Conservation (phyloP, 495 filamentous ascomycete genomes). For the Aspergillus leporis region DNA sequence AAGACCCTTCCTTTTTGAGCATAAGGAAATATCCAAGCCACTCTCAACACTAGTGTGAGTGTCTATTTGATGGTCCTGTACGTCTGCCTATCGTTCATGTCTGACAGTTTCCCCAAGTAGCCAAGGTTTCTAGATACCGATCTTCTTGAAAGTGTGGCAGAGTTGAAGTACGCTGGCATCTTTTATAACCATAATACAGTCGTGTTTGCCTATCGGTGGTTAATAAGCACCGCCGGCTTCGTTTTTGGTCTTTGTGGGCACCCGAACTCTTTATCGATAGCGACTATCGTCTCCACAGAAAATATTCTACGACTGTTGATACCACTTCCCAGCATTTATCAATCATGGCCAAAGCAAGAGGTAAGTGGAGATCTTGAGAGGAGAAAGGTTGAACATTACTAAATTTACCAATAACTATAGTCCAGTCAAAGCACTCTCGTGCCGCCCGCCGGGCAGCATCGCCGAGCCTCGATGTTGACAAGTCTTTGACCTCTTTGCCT, state of each 20-base stretch:
- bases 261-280: constrained; percentile 8
- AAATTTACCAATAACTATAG: constrained; percentile 28
- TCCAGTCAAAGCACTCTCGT: constrained; percentile 61
- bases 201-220: neutral
- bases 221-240: constrained; percentile 25
- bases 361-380: constrained; percentile 22
- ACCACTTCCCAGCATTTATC: constrained; percentile 3
- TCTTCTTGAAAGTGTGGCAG: too few species aligned
- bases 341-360: constrained; percentile 53
- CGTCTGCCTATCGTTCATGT: too few species aligned
- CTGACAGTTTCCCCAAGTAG: too few species aligned
- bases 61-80: too few species aligned
- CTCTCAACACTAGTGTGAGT: too few species aligned
- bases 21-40: too few species aligned
- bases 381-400: constrained; percentile 16
- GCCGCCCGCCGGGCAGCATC: constrained; percentile 72
- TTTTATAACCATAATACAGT: too few species aligned
- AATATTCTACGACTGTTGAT: constrained; percentile 19
- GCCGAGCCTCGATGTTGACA: constrained; percentile 71
- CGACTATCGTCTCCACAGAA: constrained; percentile 30
- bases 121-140: too few species aligned
- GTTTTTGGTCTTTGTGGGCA: constrained; percentile 21
- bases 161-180: too few species aligned
- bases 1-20: too few species aligned
- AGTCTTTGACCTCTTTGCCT: constrained; percentile 65